Base-by-base conservation (phyloP, 768 basidiomycete species). In the Termitomyces sp. region DNA sequence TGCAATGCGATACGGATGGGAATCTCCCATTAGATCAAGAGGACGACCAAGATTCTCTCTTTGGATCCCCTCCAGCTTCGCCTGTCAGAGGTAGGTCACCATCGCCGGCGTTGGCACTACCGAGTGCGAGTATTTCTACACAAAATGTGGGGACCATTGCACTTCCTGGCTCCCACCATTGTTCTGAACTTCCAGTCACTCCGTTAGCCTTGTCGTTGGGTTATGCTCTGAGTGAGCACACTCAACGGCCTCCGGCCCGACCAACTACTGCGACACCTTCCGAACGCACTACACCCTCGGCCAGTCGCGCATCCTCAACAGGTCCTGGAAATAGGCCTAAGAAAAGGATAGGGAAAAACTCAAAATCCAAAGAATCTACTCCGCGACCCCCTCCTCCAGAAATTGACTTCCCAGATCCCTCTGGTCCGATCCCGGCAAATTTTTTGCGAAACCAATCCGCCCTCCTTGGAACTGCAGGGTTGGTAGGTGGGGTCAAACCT, bases 121-220 rank as follows among this genome's bases (percentile, higher is more conserved):
- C 87, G 68, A 77, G 80, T 68, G 72, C 74, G 63, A 72, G 72
- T 63, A 68, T 68, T 74, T 74, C 77, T 75, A 76, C 81, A 86
- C 82, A 89, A 89, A 92, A 93, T 84, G 91, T 93, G 91, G 91
- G 90, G 91, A 88, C 91, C 89, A 92, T 92, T 92, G 91, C 91
- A 92, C 91, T 92, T 91, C 89, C 89, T 92, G 91, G 91, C 85
- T 90, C 89, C 90, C 91, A 89, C 80, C 81, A 79, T 75, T 81
- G 79, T 89, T 89, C 89, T 92, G 88, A 92, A 92, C 82, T 87
- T 78, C 83, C 89, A 77, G 82, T 87, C 80, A 77, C 85, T 80
- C 86, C 87, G 85, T 75, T 87, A 91, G 89, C 85, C 80, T 82
- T 81, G 78, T 81, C 82, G 74, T 77, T 80, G 76, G 80, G 74